Evolutionary conservation across 768 basidiomycete species (phyloP), one percentile per base, ranked within the genome.

Genomic region (Trametes gibbosa): DNA sequence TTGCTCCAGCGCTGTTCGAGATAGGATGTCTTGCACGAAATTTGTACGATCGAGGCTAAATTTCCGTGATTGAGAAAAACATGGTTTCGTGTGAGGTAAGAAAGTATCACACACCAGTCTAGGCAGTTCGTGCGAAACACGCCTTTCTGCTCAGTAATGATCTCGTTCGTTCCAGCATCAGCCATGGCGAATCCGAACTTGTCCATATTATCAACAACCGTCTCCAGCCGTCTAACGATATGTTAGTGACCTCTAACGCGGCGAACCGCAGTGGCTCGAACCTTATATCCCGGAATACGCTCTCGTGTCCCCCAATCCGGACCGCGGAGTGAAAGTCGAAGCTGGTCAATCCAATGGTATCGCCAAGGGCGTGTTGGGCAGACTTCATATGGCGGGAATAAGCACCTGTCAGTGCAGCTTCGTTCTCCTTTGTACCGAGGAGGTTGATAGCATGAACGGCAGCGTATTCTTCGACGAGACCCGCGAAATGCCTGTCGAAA

Each of bases 271-370:
- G 14, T 4, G 4, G 10, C 2, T 50, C 75, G 52, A 65, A 88
- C 84, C 80, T 81, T 29, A 98, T 72, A 63, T 95, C 91, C 63
- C 84, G 77, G 57, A 86, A 74, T 39, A 98, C 84, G 61, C 83
- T 87, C 62, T 99, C 97, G 69, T 97, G 94, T 9, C 97, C 97
- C 46, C 85, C 85, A 27, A 84, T 73, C 66, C 82, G 79, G 24
- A 95, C 92, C 7, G 84, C 82, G 52, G 85, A 84, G 69, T 99
- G 97, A 70, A 99, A 99, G 74, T 99, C 97, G 66, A 92, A 98
- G 64, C 92, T 85, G 0, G 95, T 95, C 39, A 96, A 86, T 19
- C 82, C 78, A 50, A 94, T 79, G 40, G 85, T 81, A 56, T 90
- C 85, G 14, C 83, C 84, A 64, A 87, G 81, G 9, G 79, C 80